These are phyloP conservation scores for Poterioochromonas sp. DNA, from an alignment of 352 stramenopile genomes.

Conservation along the genomic window DNA sequence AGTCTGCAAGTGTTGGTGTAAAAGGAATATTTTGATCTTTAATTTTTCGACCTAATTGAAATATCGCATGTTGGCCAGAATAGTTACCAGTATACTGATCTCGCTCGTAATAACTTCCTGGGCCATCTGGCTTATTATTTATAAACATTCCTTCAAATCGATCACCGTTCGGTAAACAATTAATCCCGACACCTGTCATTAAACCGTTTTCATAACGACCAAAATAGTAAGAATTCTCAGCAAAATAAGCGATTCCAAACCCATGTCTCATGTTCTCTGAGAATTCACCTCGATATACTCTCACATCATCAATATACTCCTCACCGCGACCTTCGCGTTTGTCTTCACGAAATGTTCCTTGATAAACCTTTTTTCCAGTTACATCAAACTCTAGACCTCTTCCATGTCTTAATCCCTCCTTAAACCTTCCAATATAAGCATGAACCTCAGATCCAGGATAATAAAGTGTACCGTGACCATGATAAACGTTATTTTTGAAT, in stretches of 20 bases:
- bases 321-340: slow-evolving; percentile 9
- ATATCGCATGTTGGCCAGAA: background rate
- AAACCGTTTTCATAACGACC: slow-evolving; percentile 7
- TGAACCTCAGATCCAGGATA: background rate
- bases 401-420: slow-evolving; percentile 12
- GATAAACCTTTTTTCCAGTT: background rate
- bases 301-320: background rate
- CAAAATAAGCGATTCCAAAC: slow-evolving; percentile 17
- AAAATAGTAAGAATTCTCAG: background rate
- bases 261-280: background rate
- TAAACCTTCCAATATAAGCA: slow-evolving; percentile 14
- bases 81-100: slow-evolving; percentile 3
- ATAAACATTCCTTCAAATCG: slow-evolving; percentile 29
- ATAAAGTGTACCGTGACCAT: slow-evolving; percentile 28
- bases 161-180: slow-evolving; percentile 2
- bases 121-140: slow-evolving; percentile 31
- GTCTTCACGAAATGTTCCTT: slow-evolving; percentile 19
- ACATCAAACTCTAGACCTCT: slow-evolving; percentile 20
- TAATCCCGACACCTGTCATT: slow-evolving; percentile 21
- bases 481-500: slow-evolving; percentile 18
- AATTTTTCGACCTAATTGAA: background rate
- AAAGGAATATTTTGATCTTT: background rate
- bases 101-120: slow-evolving; percentile 4
- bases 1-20: background rate
- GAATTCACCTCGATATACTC: slow-evolving; percentile 25